phyloP scores from a whole-genome alignment of 108 stramenopile species.

The Heterococcus sp. region DNA sequence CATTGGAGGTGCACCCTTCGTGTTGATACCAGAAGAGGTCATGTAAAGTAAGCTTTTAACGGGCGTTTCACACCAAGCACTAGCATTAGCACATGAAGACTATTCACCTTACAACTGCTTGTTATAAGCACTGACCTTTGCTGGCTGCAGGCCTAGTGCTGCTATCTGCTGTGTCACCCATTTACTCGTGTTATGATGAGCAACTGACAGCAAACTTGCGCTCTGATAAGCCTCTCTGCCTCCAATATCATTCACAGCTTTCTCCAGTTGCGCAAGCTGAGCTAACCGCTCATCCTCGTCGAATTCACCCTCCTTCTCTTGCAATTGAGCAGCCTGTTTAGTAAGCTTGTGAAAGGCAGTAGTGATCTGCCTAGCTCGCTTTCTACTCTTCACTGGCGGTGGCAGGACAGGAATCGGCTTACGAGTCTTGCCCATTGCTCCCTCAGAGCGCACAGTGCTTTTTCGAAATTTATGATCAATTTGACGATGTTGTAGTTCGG shows the following conservation, averaged over 20 bases:
- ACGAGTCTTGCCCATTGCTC: neutral
- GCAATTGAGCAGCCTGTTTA: constrained; percentile 1
- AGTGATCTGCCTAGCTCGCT: constrained; percentile 36
- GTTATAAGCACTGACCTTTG: no score
- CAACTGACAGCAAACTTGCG: constrained; percentile 34
- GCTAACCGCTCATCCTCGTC: neutral
- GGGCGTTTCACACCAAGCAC: no score
- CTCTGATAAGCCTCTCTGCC: constrained; percentile 43
- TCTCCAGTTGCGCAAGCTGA: constrained; percentile 2
- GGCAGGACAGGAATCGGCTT: constrained; percentile 3
- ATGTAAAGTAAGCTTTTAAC: no score
- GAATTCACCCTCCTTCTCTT: neutral
- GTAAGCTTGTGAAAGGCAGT: constrained; percentile 42
- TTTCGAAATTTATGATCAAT: no score
- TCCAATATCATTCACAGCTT: constrained; percentile 16
- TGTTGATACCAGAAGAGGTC: no score
- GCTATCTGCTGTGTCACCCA: constrained; percentile 39
- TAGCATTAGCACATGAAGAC: no score
- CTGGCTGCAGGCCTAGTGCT: constrained; percentile 27
- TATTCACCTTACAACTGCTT: no score
- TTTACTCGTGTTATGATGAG: constrained; percentile 45
- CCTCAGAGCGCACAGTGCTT: no score
- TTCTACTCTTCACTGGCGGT: constrained; percentile 31
- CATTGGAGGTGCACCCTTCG: neutral
- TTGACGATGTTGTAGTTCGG: no score